Conservation (phyloP, 768 basidiomycete genomes). For the Wakefieldia striispora region DNA sequence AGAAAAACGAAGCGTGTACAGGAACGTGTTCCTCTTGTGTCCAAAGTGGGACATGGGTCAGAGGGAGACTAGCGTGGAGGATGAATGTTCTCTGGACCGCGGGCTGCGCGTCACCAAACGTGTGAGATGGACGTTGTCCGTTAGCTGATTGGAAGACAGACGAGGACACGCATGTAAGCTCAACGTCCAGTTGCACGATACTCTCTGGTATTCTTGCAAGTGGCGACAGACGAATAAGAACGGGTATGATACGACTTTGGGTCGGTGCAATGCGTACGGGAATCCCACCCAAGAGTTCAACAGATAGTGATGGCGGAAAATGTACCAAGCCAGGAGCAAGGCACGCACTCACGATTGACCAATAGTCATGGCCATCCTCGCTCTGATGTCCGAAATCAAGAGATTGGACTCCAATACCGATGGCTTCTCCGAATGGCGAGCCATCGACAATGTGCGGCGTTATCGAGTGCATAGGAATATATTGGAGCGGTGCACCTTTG, state of each 20-base stretch:
- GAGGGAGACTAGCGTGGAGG: constrained; percentile 39
- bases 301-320: constrained; percentile 16
- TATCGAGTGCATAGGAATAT: constrained; percentile 52
- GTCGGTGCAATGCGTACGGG: constrained; percentile 50
- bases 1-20: constrained; percentile 61
- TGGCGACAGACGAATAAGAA: constrained; percentile 42
- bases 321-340: background rate
- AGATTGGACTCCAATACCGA: constrained; percentile 64
- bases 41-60: constrained; percentile 48
- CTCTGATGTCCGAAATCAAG: constrained; percentile 16
- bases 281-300: constrained; percentile 15
- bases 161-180: constrained; percentile 30
- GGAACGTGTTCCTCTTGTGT: constrained; percentile 31
- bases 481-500: constrained; percentile 30
- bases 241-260: constrained; percentile 60
- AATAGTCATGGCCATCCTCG: constrained; percentile 41
- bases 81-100: constrained; percentile 2
- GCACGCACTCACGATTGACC: constrained; percentile 42
- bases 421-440: constrained; percentile 65
- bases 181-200: constrained; percentile 39
- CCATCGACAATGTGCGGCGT: constrained; percentile 72
- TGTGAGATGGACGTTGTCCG: background rate
- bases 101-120: no score
- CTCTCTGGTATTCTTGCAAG: constrained; percentile 30
- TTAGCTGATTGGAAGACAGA: background rate